Conservation (phyloP, 2,329 filamentous ascomycete species). For the Stylonectria norvegica region DNA sequence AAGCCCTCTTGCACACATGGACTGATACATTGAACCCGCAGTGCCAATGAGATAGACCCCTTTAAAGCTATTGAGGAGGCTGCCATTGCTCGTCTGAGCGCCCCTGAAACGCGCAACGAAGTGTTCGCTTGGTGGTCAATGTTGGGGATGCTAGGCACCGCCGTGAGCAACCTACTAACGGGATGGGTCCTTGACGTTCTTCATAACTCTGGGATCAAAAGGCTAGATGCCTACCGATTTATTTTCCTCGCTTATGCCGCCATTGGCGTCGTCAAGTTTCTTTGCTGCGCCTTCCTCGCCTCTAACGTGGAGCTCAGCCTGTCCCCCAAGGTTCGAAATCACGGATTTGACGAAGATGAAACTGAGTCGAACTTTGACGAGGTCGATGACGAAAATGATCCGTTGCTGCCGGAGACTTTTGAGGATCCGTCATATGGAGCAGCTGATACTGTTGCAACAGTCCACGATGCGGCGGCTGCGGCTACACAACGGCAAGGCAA, state of each 20-base stretch:
- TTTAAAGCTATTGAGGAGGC: conserved; percentile 24
- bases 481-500: not conserved
- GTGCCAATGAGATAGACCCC: conserved; percentile 24
- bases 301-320: conserved; percentile 13
- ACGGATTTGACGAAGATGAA: not conserved
- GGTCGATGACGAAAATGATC: conserved; percentile 3
- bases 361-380: not conserved
- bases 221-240: conserved; percentile 12
- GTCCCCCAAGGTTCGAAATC: conserved; percentile 7
- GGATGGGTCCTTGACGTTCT: conserved; percentile 18
- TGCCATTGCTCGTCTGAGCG: conserved; percentile 19
- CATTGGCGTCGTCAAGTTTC: conserved; percentile 14
- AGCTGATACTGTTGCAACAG: not conserved
- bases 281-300: conserved; percentile 13
- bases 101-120: conserved; percentile 18
- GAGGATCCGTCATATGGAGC: conserved; percentile 14
- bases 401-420: conserved; percentile 3
- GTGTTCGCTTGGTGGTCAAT: conserved; percentile 25
- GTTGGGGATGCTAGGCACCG: conserved; percentile 22
- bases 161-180: conserved; percentile 17
- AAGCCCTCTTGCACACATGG: accelerated
- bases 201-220: conserved; percentile 7
- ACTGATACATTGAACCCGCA: not conserved
- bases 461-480: not conserved
- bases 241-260: conserved; percentile 17